Evolutionary conservation across 2,329 filamentous ascomycete genomes (phyloP).

Genomic region (Drechslerella coelobrocha): DNA sequence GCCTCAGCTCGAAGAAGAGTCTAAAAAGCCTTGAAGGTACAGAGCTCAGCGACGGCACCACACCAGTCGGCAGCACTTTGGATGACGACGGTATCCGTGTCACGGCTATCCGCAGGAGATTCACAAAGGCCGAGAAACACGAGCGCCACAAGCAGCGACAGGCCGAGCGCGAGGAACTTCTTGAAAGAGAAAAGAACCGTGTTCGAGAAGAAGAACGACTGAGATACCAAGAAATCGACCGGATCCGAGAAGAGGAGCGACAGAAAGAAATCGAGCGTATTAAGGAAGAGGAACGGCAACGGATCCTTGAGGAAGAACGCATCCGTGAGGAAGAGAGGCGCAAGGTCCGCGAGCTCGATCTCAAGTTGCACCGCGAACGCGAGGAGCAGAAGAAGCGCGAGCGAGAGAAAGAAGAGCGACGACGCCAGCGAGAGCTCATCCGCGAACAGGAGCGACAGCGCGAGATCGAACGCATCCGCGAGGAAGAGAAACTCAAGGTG

Average conservation of each 20-base stretch:
- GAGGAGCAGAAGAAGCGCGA: conserved; percentile 47
- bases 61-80: conserved; percentile 33
- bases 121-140: conserved; percentile 52
- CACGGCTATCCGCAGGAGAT: conserved; percentile 57
- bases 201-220: conserved; percentile 49
- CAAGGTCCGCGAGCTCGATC: conserved; percentile 39
- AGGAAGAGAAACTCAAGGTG: conserved; percentile 49
- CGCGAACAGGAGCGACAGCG: conserved; percentile 38
- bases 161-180: conserved; percentile 38
- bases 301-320: conserved; percentile 5
- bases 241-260: conserved; percentile 51
- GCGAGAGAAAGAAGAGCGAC: conserved; percentile 37
- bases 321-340: conserved; percentile 38
- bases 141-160: conserved; percentile 50
- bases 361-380: conserved; percentile 28
- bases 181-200: conserved; percentile 52
- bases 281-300: conserved; percentile 23
- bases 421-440: conserved; percentile 32
- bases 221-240: conserved; percentile 45
- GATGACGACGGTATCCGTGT: conserved; percentile 61
- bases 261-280: conserved; percentile 23
- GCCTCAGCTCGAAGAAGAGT: conserved; percentile 23
- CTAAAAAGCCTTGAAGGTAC: conserved; percentile 32
- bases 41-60: conserved; percentile 26
- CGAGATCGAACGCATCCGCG: conserved; percentile 46